These are phyloP conservation scores for Capsicum rhomboideum DNA, from an alignment of 257 asterid genomes.

Conservation along the genomic window DNA sequence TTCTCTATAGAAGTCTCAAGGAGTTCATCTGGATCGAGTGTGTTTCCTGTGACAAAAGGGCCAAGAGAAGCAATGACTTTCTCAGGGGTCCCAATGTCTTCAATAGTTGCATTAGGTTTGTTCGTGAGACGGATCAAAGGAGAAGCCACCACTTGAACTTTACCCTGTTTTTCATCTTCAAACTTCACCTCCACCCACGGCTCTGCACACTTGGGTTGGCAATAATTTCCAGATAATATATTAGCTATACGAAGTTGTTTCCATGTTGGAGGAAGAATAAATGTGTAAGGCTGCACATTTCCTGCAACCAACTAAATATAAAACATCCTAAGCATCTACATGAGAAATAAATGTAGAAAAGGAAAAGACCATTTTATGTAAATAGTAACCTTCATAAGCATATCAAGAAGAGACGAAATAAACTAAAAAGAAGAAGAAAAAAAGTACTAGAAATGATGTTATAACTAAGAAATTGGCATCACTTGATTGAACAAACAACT, in stretches of 20 bases:
- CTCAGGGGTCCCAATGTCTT: slow-evolving; percentile 89
- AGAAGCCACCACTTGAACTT: slow-evolving; percentile 86
- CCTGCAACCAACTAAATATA: slow-evolving; percentile 88
- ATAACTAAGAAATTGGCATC: background rate
- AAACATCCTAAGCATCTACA: slow-evolving; percentile 61
- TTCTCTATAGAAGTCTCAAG: slow-evolving; percentile 65
- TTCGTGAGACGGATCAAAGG: slow-evolving; percentile 88
- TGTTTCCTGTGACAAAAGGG: slow-evolving; percentile 91
- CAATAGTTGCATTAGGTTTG: slow-evolving; percentile 86
- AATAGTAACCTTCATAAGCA: background rate
- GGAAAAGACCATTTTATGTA: background rate
- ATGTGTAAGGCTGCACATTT: slow-evolving; percentile 94
- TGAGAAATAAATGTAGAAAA: slow-evolving; percentile 2
- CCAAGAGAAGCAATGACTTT: slow-evolving; percentile 93
- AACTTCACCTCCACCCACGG: slow-evolving; percentile 97
- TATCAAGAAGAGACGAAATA: background rate
- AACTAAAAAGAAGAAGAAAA: background rate
- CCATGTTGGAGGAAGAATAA: slow-evolving; percentile 92
- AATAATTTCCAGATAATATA: slow-evolving; percentile 89
- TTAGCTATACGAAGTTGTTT: slow-evolving; percentile 85
- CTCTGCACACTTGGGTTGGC: slow-evolving; percentile 99
- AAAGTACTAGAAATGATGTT: background rate
- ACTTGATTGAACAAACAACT: background rate
- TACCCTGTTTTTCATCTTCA: slow-evolving; percentile 81
- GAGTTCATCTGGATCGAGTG: slow-evolving; percentile 83